Evolutionary conservation across 2,329 filamentous ascomycete species (phyloP).

Genomic region (Penicillium sp.): DNA sequence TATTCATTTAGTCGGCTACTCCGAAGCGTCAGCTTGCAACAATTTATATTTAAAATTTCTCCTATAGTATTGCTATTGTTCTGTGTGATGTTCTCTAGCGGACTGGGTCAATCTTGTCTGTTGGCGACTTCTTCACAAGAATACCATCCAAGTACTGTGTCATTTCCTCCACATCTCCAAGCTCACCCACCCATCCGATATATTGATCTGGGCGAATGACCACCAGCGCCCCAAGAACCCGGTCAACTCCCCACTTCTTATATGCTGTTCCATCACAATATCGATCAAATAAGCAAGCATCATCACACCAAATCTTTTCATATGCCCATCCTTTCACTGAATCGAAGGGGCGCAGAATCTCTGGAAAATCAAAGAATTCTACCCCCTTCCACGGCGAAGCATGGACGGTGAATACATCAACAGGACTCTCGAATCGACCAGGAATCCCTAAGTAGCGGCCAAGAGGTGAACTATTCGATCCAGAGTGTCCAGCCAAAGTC

Average conservation of each 20-base stretch:
- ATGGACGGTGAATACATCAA: conserved; percentile 64
- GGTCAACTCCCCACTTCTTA: conserved; percentile 27
- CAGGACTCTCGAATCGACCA: conserved; percentile 45
- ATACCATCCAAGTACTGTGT: conserved; percentile 24
- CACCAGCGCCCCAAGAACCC: conserved; percentile 21
- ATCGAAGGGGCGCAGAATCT: conserved; percentile 50
- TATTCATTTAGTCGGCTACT: not conserved
- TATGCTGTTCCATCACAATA: conserved; percentile 28
- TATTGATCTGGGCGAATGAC: conserved; percentile 29
- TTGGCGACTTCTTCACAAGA: conserved; percentile 8
- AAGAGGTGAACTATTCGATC: conserved; percentile 38
- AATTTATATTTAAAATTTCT: not conserved
- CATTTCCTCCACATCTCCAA: conserved; percentile 24
- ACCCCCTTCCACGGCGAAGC: conserved; percentile 50
- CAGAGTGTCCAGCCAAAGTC: conserved; percentile 30
- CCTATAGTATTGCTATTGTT: not conserved
- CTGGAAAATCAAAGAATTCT: conserved; percentile 52
- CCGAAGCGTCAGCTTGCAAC: not conserved
- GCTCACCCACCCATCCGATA: conserved; percentile 29
- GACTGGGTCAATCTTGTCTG: not conserved
- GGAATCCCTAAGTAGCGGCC: conserved; percentile 38
- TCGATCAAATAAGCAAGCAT: conserved; percentile 27
- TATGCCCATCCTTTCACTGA: conserved; percentile 55
- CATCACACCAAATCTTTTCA: conserved; percentile 57
- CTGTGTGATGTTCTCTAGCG: not conserved